A percentile compares a stretch with the other conserved stretches of the same genome.
These are phyloP conservation scores for Zygotorulaspora florentina DNA, from an alignment of 805 yeast species.

Conservation along the genomic window DNA sequence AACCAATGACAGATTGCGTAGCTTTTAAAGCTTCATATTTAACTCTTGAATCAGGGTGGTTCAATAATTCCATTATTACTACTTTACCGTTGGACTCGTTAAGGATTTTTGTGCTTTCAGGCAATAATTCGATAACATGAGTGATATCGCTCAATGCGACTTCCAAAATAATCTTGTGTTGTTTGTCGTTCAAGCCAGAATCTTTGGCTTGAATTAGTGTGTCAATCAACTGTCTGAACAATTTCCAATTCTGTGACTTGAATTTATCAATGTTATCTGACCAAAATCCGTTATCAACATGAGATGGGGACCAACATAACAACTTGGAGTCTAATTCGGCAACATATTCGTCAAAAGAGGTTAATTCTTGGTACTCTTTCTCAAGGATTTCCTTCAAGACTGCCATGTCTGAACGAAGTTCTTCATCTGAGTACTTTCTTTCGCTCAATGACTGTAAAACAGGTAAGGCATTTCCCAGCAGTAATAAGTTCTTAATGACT, in stretches of 20 bases:
- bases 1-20: constrained; percentile 89
- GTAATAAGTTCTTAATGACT: constrained; percentile 59
- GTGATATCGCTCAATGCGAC: constrained; percentile 67
- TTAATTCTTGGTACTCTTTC: constrained; percentile 69
- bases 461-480: constrained; percentile 72
- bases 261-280: constrained; percentile 71
- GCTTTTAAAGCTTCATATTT: constrained; percentile 94
- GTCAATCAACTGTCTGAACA: constrained; percentile 57
- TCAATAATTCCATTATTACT: constrained; percentile 79
- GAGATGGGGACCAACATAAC: constrained; percentile 89
- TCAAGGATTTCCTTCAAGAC: constrained; percentile 56
- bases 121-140: constrained; percentile 54
- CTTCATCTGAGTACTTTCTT: constrained; percentile 94
- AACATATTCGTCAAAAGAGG: constrained; percentile 88
- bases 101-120: constrained; percentile 55
- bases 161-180: constrained; percentile 42
- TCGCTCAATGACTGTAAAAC: constrained; percentile 66
- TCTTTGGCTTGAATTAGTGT: constrained; percentile 40
- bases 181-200: constrained; percentile 34
- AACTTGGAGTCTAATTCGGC: constrained; percentile 77
- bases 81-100: constrained; percentile 62
- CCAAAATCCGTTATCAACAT: constrained; percentile 86
- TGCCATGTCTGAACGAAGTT: constrained; percentile 68
- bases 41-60: constrained; percentile 75
- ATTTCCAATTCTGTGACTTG: constrained; percentile 71